These are phyloP conservation scores for Straminergon stramineum DNA, from an alignment of 225 moss, liverwort and hornwort genomes.

Conservation along the genomic window DNA sequence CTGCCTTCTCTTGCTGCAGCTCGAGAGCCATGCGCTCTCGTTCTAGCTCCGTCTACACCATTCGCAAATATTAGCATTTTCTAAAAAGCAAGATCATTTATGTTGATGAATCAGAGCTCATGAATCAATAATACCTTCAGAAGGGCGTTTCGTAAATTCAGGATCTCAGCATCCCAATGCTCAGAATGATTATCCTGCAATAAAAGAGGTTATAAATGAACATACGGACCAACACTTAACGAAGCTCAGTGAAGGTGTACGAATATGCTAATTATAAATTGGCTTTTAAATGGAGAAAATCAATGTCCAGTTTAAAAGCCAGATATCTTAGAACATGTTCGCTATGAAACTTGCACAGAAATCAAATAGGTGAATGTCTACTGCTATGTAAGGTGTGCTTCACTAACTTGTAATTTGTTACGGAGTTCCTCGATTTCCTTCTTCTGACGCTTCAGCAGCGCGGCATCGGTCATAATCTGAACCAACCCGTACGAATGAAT, in stretches of 20 bases:
- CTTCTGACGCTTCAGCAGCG: conserved; percentile 91
- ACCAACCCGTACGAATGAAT: background rate
- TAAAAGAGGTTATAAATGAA: background rate
- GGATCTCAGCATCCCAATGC: conserved; percentile 80
- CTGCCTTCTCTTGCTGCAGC: conserved; percentile 72
- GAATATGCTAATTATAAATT: background rate
- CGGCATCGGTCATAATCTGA: conserved; percentile 97
- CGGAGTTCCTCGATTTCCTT: conserved; percentile 92
- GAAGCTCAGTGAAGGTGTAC: background rate
- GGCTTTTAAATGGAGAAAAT: background rate
- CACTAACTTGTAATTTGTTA: conserved; percentile 49
- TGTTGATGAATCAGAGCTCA: background rate
- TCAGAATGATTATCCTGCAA: conserved; percentile 66
- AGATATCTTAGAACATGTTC: background rate
- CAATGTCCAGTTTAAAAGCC: background rate
- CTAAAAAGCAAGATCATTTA: background rate
- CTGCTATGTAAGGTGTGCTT: background rate
- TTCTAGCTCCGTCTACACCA: conserved; percentile 74
- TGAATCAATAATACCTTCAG: conserved; percentile 52
- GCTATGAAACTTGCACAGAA: background rate
- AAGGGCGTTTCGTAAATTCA: conserved; percentile 82
- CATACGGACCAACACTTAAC: background rate
- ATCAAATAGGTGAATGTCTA: background rate
- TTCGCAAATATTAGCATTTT: conserved; percentile 1
- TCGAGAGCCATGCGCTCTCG: conserved; percentile 93